Evolutionary conservation across 192 early-diverging fungal genomes (phyloP), one percentile per base, ranked within the genome.

Genomic region (Coemansia sp.): DNA sequence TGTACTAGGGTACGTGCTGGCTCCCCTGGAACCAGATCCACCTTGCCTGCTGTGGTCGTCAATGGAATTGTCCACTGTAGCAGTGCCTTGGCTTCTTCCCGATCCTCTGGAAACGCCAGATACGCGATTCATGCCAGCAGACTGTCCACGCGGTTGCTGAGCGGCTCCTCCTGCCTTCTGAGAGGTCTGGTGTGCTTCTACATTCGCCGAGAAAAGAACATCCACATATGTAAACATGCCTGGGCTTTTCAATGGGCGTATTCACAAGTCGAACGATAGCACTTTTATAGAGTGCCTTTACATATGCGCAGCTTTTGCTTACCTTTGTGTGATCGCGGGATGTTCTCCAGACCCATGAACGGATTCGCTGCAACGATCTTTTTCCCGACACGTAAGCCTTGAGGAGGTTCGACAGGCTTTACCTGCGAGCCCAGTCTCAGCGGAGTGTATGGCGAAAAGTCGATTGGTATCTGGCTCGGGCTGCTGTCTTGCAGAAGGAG

Each of bases 391-490:
- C 46, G 41, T 9, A 23, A 29, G 52, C 48, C 56, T 4, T 56
- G 65, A 13, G 43, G 20, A 15, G 59, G 61, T 20, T 79, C 76
- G 1, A 60, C 34, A 34, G 67, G 43, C 67, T 73, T 73, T 22
- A 73, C 57, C 58, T 79, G 71, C 33, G 67, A 69, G 32, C 76
- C 71, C 13, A 70, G 71, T 33, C 73, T 81, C 11, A 76, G 59
- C 29, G 74, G 74, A 9, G 74, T 73, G 52, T 59, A 67, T 17
- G 64, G 67, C 35, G 68, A 76, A 62, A 81, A 70, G 41, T 59
- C 46, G 5, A 48, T 65, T 43, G 73, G 74, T 36, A 62, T 42
- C 9, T 69, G 54, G 43, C 63, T 61, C n/a, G 66, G 70, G 13
- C 52, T 60, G 61, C 70, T 81, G 8, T 73, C 64, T 13, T 70